Percentiles rank a stretch among this genome's conserved stretches.
Conservation (phyloP, 2,329 filamentous ascomycete species). For the Aspergillus novofumigatus region DNA sequence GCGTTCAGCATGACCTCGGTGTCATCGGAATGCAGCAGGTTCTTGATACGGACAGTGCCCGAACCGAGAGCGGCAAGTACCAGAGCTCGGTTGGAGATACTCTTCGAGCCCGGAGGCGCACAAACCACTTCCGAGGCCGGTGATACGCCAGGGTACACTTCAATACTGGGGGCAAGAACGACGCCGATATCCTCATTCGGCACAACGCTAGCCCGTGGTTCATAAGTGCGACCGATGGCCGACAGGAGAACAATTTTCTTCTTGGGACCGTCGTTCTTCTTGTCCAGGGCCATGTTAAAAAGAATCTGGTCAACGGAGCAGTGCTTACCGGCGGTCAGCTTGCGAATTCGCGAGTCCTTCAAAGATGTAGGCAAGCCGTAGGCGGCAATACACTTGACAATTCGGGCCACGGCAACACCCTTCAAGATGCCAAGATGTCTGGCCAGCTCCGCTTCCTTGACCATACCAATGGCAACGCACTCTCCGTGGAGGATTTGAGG, state of each 20-base stretch:
- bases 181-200: constrained; percentile 78
- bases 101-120: constrained; percentile 91
- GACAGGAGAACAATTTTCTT: constrained; percentile 95
- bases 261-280: constrained; percentile 93
- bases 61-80: constrained; percentile 87
- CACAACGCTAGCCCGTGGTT: constrained; percentile 85
- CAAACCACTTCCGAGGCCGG: constrained; percentile 65
- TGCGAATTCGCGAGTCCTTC: constrained; percentile 75
- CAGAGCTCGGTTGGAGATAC: constrained; percentile 91
- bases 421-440: constrained; percentile 81
- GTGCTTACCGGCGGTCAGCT: constrained; percentile 76
- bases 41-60: constrained; percentile 82
- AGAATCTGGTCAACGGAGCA: constrained; percentile 84
- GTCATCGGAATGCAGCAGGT: constrained; percentile 92
- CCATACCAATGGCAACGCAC: constrained; percentile 95
- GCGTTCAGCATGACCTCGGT: constrained; percentile 96
- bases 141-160: constrained; percentile 69
- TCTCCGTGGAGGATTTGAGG: constrained; percentile 95
- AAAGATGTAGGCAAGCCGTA: constrained; percentile 86
- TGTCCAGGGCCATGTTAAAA: constrained; percentile 94
- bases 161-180: constrained; percentile 73
- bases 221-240: constrained; percentile 81
- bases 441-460: constrained; percentile 92
- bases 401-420: constrained; percentile 79
- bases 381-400: constrained; percentile 90